These are phyloP conservation scores for Millerozyma miso DNA, from an alignment of 805 yeast genomes.

Conservation along the genomic window DNA sequence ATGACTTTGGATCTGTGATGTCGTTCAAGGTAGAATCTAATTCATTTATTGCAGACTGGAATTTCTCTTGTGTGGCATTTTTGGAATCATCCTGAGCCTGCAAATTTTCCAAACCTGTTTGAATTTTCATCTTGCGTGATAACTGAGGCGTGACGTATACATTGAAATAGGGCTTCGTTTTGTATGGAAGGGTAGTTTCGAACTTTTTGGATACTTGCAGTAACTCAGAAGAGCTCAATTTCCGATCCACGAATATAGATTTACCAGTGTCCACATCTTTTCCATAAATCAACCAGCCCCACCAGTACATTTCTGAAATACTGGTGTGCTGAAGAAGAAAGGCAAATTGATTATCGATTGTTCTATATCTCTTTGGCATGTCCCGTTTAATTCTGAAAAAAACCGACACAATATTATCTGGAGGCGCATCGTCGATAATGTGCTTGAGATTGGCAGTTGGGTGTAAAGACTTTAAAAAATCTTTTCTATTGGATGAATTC, in stretches of 20 bases:
- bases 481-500: slow-evolving; percentile 17
- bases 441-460: slow-evolving; percentile 33
- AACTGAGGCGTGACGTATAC: slow-evolving; percentile 40
- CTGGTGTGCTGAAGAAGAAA: slow-evolving; percentile 23
- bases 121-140: slow-evolving; percentile 34
- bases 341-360: slow-evolving; percentile 23
- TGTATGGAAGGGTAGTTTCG: slow-evolving; percentile 21
- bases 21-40: slow-evolving; percentile 10
- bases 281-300: slow-evolving; percentile 37
- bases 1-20: slow-evolving; percentile 24
- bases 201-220: slow-evolving; percentile 13
- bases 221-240: slow-evolving; percentile 19
- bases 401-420: slow-evolving; percentile 18
- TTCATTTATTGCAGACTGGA: slow-evolving; percentile 6
- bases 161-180: slow-evolving; percentile 36
- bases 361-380: slow-evolving; percentile 16
- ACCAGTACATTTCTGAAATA: slow-evolving; percentile 31
- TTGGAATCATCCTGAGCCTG: not conserved
- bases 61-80: not conserved
- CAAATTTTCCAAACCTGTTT: slow-evolving; percentile 23
- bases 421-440: slow-evolving; percentile 28
- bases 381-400: slow-evolving; percentile 25
- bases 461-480: slow-evolving; percentile 15
- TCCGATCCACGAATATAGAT: slow-evolving; percentile 22
- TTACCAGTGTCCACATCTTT: slow-evolving; percentile 29